Conservation (phyloP, 1,284 basidiomycete species). For the Ustilago vetiveriae region DNA sequence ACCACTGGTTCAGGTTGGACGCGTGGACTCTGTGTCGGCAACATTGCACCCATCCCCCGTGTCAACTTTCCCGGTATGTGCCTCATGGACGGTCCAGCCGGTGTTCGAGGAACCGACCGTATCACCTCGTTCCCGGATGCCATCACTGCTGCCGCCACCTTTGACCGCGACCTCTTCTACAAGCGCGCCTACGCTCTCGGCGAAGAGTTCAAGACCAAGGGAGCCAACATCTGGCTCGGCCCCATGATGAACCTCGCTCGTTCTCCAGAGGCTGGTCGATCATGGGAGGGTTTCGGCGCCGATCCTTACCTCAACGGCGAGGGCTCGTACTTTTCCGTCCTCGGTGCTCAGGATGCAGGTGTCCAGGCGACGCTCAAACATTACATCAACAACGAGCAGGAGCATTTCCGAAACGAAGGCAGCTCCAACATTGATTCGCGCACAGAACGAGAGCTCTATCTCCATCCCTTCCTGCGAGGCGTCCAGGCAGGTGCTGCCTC, state of each 20-base stretch:
- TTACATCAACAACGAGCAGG: constrained; percentile 65
- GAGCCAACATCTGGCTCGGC: constrained; percentile 77
- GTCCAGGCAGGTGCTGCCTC: constrained; percentile 69
- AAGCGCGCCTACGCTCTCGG: constrained; percentile 80
- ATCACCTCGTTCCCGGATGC: constrained; percentile 75
- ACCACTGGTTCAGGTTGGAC: constrained; percentile 66
- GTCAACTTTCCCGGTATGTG: constrained; percentile 77
- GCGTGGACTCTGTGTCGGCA: constrained; percentile 59
- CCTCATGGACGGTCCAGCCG: constrained; percentile 72
- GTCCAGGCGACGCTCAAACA: constrained; percentile 68
- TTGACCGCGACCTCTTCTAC: constrained; percentile 77
- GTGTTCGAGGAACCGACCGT: constrained; percentile 70
- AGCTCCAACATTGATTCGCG: constrained; percentile 74
- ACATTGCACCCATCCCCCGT: constrained; percentile 69
- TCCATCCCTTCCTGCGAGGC: constrained; percentile 62
- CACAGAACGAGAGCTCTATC: constrained; percentile 72
- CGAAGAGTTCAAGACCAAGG: constrained; percentile 79
- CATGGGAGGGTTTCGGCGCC: constrained; percentile 76
- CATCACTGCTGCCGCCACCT: constrained; percentile 78
- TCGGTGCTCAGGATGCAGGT: constrained; percentile 58
- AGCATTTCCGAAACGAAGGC: constrained; percentile 60
- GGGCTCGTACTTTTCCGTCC: constrained; percentile 52
- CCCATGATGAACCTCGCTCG: constrained; percentile 70
- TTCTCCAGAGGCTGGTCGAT: constrained; percentile 76
- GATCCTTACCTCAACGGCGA: constrained; percentile 62